Percentiles rank a stretch among this genome's conserved stretches.
These are phyloP conservation scores for Cystobasidiaceae sp. DNA, from an alignment of 1,284 basidiomycete genomes.

Conservation along the genomic window DNA sequence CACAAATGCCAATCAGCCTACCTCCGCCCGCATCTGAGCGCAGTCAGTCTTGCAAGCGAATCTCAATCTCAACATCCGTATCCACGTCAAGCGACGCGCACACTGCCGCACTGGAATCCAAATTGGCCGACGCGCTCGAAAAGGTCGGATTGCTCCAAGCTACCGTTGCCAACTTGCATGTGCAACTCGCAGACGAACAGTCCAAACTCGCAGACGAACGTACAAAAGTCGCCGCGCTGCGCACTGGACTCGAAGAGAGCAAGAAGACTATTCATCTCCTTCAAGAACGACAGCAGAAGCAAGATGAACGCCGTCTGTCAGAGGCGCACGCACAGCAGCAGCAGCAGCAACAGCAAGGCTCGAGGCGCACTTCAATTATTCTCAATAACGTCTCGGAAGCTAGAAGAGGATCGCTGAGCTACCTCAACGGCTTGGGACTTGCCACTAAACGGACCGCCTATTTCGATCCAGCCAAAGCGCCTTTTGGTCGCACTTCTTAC, in stretches of 20 bases:
- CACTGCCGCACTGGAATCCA: constrained; percentile 33
- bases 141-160: constrained; percentile 20
- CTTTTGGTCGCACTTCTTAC: too few species aligned
- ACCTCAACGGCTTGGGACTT: constrained; percentile 25
- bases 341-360: not conserved
- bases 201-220: constrained; percentile 69
- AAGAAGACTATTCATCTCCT: constrained; percentile 83
- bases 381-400: constrained; percentile 18
- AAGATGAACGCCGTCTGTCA: not conserved
- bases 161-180: constrained; percentile 2
- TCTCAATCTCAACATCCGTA: too few species aligned
- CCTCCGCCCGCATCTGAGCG: too few species aligned
- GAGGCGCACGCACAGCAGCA: not conserved
- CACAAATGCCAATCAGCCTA: too few species aligned
- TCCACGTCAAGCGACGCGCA: too few species aligned
- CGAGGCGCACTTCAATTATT: not conserved
- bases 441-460: constrained; percentile 19
- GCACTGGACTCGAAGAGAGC: constrained; percentile 85
- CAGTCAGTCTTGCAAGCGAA: too few species aligned
- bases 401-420: constrained; percentile 22
- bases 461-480: constrained; percentile 17
- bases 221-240: constrained; percentile 69
- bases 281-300: constrained; percentile 52
- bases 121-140: constrained; percentile 33
- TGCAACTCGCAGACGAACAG: constrained; percentile 43